Evolutionary conservation across 192 early-diverging fungal genomes (phyloP), one percentile per base, ranked within the genome.

Genomic region (Cetraspora pellucida): DNA sequence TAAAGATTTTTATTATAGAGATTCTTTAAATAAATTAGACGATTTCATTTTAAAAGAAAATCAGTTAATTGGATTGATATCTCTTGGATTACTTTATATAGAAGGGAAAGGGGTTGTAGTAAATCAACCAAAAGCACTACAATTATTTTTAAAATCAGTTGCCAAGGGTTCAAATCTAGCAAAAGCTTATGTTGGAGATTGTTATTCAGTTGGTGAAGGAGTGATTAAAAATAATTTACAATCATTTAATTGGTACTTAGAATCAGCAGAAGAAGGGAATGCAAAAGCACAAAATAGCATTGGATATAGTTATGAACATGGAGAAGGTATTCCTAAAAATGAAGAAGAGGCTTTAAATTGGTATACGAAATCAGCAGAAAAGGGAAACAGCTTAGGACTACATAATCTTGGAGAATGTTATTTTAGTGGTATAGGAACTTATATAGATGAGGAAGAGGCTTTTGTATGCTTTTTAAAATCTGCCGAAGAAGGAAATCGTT

Each of bases 221-320:
- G 87, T 89, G 2, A 23, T 23, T 60, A 72, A 77, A 43, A 84
- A 90, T 67, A 74, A 82, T 10, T 45, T 66, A 47, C 65, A 85
- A 70, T 91, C 86, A n/a, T 81, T 87, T 13, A 78, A 82, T 52
- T 91, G 88, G 90, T 92, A 91, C 66, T 74, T 75, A 17, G 77
- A 84, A 68, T 88, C 91, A 3, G 91, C 91, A 23, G 63, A 82
- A 17, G 85, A 89, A 54, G 89, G 88, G 0, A 81, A 92, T 63
- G 82, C 87, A 4, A 75, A 81, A n/a, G 81, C 81, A 8, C 85
- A 87, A 77, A 88, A 79, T 82, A 88, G 87, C 73, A 80, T 95
- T 16, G 94, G 92, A 14, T 92, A 90, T 77, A 95, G 93, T 75
- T 95, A 91, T 73, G 90, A 91, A 27, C 90, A 94, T 81, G 92